Conservation (phyloP, 176 grass and related monocot genomes). For the Rhynchospora pubera region DNA sequence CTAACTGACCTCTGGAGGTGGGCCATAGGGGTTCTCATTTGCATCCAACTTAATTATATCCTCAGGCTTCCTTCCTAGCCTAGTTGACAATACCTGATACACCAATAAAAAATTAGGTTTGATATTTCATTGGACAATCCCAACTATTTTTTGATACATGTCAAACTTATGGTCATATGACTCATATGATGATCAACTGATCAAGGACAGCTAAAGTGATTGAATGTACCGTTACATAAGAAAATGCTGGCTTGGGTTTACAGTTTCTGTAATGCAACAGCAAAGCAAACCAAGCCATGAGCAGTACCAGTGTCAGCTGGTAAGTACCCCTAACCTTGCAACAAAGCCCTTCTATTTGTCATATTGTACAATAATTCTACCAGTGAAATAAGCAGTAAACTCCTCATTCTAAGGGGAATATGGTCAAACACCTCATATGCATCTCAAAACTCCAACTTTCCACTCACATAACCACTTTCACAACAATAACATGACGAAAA, state of each 20-base stretch:
- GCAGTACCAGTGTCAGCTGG: not conserved
- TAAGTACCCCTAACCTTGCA: no score
- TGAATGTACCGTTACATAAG: not conserved
- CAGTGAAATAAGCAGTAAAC: not conserved
- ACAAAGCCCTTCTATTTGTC: not conserved
- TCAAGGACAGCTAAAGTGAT: not conserved
- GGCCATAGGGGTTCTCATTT: constrained; percentile 95
- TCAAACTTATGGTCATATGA: not conserved
- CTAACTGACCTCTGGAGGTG: constrained; percentile 63
- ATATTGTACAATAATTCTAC: not conserved
- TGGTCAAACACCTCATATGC: constrained; percentile 2
- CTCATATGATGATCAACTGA: no score
- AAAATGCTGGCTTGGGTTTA: not conserved
- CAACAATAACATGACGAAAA: not conserved
- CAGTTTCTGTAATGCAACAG: not conserved
- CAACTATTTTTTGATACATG: not conserved
- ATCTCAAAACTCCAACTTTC: not conserved
- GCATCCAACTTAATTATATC: constrained; percentile 96
- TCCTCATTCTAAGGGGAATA: not conserved
- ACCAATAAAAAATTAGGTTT: constrained; percentile 1
- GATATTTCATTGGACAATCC: not conserved
- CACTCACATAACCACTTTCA: not conserved
- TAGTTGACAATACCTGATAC: constrained; percentile 67
- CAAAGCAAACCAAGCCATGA: not conserved
- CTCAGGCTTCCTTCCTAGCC: constrained; percentile 80